Evolutionary conservation across 257 asterid genomes (phyloP), one percentile per base, ranked within the genome.

Genomic region (Handroanthus guayacan): DNA sequence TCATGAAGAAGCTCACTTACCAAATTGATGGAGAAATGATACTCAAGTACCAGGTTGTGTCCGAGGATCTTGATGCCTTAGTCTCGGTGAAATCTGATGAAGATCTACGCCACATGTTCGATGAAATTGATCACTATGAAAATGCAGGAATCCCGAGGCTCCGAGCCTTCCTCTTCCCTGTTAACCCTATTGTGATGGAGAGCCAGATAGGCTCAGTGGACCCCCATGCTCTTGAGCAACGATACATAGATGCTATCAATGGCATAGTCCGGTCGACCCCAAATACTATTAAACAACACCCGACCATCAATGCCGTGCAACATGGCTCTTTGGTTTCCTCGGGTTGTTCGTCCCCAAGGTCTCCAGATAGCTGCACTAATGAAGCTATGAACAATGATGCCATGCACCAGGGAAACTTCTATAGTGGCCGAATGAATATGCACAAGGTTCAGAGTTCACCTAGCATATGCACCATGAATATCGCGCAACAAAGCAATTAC

Each of bases 41-140:
- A 69, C 93, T 95, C 66, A 93, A 90, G 84, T 93, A 90, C 82
- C 99, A 93, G 63, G 69, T 91, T 55, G 76, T 71, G 38, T 80
- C 87, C 0, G 99, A 95, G 83, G 99, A 95, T 52, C 95, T 95
- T 7, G 99, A 95, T 34, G 90, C 96, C 60, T 79, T 95, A 39
- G 89, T 95, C 36, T 79, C 97, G 0, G 96, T 95, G 20, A 93
- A 85, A 84, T 82, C 90, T 2, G 93, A 91, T 0, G 97, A 95
- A 70, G 99, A 95, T 78, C 81, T 95, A 1, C 71, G 82, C 61
- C 88, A 93, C 87, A 93, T 95, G 97, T 78, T 86, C 18, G 92
- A 84, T 0, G 98, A 95, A 72, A 86, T 86, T 41, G 87, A 85
- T 20, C 89, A 81, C 12, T 83, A 69, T 60, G 93, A 84, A 50